Conservation (phyloP, 2,329 filamentous ascomycete genomes). For the Botrytis squamosa region DNA sequence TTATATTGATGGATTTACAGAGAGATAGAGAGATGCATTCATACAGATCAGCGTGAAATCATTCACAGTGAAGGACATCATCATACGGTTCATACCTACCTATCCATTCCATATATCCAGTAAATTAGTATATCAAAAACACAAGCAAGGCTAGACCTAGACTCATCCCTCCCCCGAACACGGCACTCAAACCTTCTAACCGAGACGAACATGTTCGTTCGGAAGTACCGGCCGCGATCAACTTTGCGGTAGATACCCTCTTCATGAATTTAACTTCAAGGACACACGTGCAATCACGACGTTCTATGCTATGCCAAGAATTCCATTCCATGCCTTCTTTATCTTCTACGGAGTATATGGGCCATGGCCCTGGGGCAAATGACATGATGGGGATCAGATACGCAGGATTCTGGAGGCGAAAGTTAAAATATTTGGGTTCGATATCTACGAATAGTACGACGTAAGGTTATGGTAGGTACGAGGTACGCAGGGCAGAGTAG, state of each 20-base stretch:
- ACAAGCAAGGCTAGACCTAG: not conserved
- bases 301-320: not conserved
- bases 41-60: not conserved
- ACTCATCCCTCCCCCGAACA: not conserved
- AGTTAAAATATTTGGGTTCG: not conserved
- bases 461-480: no score
- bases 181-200: not conserved
- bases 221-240: not conserved
- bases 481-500: no score
- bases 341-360: not conserved
- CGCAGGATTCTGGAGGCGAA: not conserved
- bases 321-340: not conserved
- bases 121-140: no score
- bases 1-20: no score
- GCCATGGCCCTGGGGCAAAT: no score
- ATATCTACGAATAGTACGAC: no score
- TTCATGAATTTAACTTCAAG: accelerated
- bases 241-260: not conserved
- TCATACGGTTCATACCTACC: no score
- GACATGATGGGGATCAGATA: not conserved
- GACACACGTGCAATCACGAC: not conserved
- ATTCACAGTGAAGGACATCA: not conserved
- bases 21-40: no score
- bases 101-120: not conserved
- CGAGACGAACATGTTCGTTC: not conserved